These are phyloP conservation scores for Agaricales sp. DNA, from an alignment of 1,284 basidiomycete species.

Conservation along the genomic window DNA sequence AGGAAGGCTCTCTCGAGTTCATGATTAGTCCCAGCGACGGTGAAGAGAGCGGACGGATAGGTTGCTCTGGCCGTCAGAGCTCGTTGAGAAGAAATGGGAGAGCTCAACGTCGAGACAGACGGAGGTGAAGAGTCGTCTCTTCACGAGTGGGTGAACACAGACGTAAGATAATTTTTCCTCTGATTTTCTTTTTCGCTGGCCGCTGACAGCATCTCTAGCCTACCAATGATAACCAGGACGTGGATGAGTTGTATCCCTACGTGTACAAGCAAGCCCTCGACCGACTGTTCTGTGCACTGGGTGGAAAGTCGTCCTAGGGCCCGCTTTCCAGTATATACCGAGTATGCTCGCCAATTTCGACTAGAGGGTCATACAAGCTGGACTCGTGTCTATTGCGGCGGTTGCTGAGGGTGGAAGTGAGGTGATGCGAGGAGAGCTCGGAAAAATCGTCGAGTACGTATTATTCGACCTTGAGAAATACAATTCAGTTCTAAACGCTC, in stretches of 20 bases:
- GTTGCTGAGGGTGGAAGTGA: slow-evolving; percentile 71
- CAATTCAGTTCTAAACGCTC: slow-evolving; percentile 3
- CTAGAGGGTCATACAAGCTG: slow-evolving; percentile 75
- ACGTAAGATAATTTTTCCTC: slow-evolving; percentile 36
- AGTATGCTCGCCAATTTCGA: slow-evolving; percentile 70
- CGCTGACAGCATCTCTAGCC: slow-evolving; percentile 30
- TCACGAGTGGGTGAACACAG: slow-evolving; percentile 59
- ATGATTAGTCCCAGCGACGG: slow-evolving; percentile 67
- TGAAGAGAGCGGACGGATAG: slow-evolving; percentile 58
- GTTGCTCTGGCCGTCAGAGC: slow-evolving; percentile 54
- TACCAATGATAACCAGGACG: slow-evolving; percentile 43
- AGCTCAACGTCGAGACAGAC: slow-evolving; percentile 41
- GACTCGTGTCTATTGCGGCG: slow-evolving; percentile 70
- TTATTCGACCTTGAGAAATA: slow-evolving; percentile 3
- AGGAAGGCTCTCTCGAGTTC: slow-evolving; percentile 58
- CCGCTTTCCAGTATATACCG: slow-evolving; percentile 64
- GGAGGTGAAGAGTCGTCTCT: slow-evolving; percentile 35
- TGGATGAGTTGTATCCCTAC: slow-evolving; percentile 61
- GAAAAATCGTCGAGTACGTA: slow-evolving; percentile 60
- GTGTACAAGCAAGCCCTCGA: slow-evolving; percentile 74
- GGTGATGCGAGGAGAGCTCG: slow-evolving; percentile 69
- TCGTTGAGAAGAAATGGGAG: slow-evolving; percentile 73
- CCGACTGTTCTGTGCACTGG: slow-evolving; percentile 63
- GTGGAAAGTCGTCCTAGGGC: slow-evolving; percentile 60
- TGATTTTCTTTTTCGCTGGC: slow-evolving; percentile 1